Conservation (phyloP, 2,329 filamentous ascomycete genomes). For the Penicillium sclerotigenum region DNA sequence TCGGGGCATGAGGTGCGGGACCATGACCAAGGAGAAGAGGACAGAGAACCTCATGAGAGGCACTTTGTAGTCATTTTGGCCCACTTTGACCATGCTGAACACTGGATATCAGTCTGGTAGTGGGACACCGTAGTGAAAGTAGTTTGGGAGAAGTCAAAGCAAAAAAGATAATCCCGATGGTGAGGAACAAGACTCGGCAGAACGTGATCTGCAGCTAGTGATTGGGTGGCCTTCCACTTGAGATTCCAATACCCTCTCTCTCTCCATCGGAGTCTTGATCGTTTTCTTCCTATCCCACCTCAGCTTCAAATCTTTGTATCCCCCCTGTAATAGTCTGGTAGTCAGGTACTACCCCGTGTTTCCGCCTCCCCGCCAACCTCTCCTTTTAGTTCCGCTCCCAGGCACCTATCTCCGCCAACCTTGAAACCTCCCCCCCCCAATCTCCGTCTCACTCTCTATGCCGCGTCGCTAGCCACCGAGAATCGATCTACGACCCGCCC, state of each 20-base stretch:
- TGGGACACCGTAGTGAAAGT: neutral
- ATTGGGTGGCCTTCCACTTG: constrained; percentile 23
- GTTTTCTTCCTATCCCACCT: constrained; percentile 8
- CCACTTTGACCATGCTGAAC: neutral
- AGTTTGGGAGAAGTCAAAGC: neutral
- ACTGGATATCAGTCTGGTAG: neutral
- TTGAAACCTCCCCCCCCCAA: constrained; percentile 10
- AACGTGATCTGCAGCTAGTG: constrained; percentile 27
- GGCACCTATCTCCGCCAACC: constrained; percentile 5
- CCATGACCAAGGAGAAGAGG: constrained; percentile 12
- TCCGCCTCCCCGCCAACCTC: constrained; percentile 20
- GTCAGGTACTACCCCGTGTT: constrained; percentile 20
- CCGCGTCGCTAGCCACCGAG: constrained; percentile 20
- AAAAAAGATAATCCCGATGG: neutral
- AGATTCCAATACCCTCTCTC: constrained; percentile 16
- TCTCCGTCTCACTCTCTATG: constrained; percentile 20
- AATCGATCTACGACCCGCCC: constrained; percentile 20
- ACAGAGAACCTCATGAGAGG: neutral
- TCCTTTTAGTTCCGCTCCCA: constrained; percentile 9
- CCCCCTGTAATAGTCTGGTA: constrained; percentile 19
- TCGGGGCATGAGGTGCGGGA: constrained; percentile 18
- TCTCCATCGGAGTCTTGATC: constrained; percentile 7
- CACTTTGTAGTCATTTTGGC: neutral
- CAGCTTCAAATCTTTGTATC: neutral
- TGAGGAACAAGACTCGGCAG: neutral